Percentiles rank a stretch among this genome's conserved stretches.
phyloP scores from a whole-genome alignment of 2,329 filamentous ascomycete genomes.

The Ophiocordyceps polyrhachis-furcata region DNA sequence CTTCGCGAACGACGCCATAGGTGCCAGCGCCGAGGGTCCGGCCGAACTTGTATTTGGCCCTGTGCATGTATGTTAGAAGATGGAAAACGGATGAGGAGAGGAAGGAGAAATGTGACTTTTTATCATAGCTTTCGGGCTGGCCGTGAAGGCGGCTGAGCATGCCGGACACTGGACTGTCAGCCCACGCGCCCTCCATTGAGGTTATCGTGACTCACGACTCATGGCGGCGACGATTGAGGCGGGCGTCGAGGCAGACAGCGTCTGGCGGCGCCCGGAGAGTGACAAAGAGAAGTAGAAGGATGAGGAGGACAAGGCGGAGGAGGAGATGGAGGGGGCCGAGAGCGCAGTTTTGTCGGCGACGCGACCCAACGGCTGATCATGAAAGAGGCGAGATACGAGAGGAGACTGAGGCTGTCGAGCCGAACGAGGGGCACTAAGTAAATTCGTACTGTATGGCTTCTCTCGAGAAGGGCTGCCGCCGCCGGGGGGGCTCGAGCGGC shows the following conservation, averaged over 20 bases:
- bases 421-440: neutral
- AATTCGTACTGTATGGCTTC: neutral
- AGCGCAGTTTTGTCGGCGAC: neutral
- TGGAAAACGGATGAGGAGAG: neutral
- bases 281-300: no score
- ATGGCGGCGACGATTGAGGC: slow-evolving; percentile 9
- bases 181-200: neutral
- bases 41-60: slow-evolving; percentile 78
- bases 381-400: neutral
- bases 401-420: neutral
- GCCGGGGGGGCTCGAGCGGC: neutral
- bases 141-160: slow-evolving; percentile 95
- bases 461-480: neutral
- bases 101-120: slow-evolving; percentile 48
- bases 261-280: neutral
- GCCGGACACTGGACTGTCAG: slow-evolving; percentile 42
- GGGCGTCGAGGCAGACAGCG: neutral
- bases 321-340: neutral
- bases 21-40: slow-evolving; percentile 89
- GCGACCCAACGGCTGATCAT: neutral
- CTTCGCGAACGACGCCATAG: slow-evolving; percentile 95
- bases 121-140: slow-evolving; percentile 96
- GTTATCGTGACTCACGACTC: slow-evolving; percentile 11
- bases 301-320: no score
- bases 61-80: slow-evolving; percentile 16